Evolutionary conservation across 176 grass and related monocot genomes (phyloP), one percentile per base, ranked within the genome.

Genomic region (Puya raimondii): DNA sequence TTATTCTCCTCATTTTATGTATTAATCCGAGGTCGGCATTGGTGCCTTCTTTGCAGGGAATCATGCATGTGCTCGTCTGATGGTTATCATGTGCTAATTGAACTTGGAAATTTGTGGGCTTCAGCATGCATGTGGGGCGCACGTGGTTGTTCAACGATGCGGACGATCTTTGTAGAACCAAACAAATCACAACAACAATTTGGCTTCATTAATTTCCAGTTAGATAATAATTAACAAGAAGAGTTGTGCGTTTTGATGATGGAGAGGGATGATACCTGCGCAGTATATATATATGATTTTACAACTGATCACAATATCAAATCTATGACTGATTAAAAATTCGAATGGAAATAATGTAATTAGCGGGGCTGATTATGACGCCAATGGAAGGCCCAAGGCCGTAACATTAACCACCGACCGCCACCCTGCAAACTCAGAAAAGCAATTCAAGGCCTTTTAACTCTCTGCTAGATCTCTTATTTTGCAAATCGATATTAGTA

Each of bases 11-110:
- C 6, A 42, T 6, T 42, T 42, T 42, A 7, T 42, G 23, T 9
- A 64, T 22, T 58, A 17, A 20, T 59, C 42, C 13, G 22, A 22
- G 27, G 33, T 42, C 33, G 33, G 33, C 33, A 42, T 42, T 7
- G 33, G 33, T 42, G 5, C 33, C 33, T 42, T 42, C 4, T 42
- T 42, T 42, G 33, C 4, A 42, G 33, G 33, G 33, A 42, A 42
- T 42, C 33, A 42, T 42, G 33, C 33, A 73, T 63, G 71, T 73
- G 71, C 71, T 64, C 42, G 49, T 48, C 71, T 23, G 54, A 48
- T 10, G 58, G 56, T 2, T 20, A 21, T 73, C 71, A 73, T 73
- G 56, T 73, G 54, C 71, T 63, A 48, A 72, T 72, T 72, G 56
- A 58, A 42, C 70, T 11, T 3, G 50, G 18, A 70, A 70, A 42